Percentiles rank a stretch among this genome's conserved stretches.
Conservation (phyloP, 2,329 filamentous ascomycete genomes). For the Fusarium mexicanum region DNA sequence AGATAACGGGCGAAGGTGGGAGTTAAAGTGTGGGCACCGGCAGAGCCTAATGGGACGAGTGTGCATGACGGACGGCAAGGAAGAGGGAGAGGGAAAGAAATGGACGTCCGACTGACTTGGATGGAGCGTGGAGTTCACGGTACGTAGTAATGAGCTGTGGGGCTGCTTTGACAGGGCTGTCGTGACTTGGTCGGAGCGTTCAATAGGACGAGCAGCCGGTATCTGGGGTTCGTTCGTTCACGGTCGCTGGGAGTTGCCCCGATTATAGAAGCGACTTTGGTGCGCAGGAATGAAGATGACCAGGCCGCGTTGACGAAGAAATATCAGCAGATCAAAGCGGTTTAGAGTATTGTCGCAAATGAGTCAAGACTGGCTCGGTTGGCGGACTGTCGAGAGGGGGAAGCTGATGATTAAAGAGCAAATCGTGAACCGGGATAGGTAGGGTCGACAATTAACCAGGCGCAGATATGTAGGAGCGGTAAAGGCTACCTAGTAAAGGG, state of each 20-base stretch:
- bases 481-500: slow-evolving; percentile 4
- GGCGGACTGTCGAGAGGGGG: not conserved
- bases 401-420: slow-evolving; percentile 16
- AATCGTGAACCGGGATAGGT: slow-evolving; percentile 25
- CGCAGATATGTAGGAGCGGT: slow-evolving; percentile 26
- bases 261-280: slow-evolving; percentile 34
- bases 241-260: slow-evolving; percentile 23
- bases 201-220: slow-evolving; percentile 36
- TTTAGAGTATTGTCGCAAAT: slow-evolving; percentile 3
- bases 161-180: slow-evolving; percentile 41
- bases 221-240: slow-evolving; percentile 37
- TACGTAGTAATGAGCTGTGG: slow-evolving; percentile 39
- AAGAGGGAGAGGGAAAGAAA: slow-evolving; percentile 31
- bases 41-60: slow-evolving; percentile 39
- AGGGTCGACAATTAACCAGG: slow-evolving; percentile 21
- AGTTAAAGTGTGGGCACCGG: slow-evolving; percentile 38
- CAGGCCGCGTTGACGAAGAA: slow-evolving; percentile 28
- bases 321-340: not conserved
- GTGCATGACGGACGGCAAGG: slow-evolving; percentile 41
- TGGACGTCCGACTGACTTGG: slow-evolving; percentile 38
- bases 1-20: slow-evolving; percentile 36
- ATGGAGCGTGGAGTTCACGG: slow-evolving; percentile 37
- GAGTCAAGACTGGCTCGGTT: not conserved
- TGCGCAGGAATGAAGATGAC: slow-evolving; percentile 23
- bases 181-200: slow-evolving; percentile 39